A percentile compares a stretch with the other conserved stretches of the same genome.
Conservation (phyloP, 225 moss, liverwort and hornwort species). For the Rhytidiadelphus loreus region DNA sequence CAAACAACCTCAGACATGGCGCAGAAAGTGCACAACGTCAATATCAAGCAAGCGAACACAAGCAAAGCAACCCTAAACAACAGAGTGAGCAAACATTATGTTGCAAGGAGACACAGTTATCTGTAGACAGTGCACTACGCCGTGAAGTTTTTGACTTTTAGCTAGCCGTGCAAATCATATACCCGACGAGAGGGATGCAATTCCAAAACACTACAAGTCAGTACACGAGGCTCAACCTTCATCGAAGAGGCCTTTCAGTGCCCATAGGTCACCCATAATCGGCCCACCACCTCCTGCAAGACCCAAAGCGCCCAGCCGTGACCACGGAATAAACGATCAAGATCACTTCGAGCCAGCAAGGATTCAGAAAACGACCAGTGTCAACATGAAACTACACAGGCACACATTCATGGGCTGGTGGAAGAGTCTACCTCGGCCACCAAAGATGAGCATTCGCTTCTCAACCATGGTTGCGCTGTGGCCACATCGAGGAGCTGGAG, state of each 20-base stretch:
- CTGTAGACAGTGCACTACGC: not conserved
- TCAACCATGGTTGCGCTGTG: constrained; percentile 98
- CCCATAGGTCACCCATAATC: constrained; percentile 98
- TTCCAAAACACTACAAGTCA: not conserved
- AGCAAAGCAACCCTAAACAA: not conserved
- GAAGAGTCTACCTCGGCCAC: constrained; percentile 72
- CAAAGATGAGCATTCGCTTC: constrained; percentile 98
- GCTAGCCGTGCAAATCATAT: not conserved
- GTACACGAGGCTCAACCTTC: constrained; percentile 47
- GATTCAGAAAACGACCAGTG: not conserved
- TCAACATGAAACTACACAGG: not conserved
- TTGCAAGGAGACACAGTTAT: not conserved
- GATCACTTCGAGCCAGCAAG: not conserved
- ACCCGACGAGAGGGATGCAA: not conserved
- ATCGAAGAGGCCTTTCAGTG: constrained; percentile 94
- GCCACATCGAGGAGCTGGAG: constrained; percentile 91
- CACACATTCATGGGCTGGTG: not conserved
- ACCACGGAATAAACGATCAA: not conserved
- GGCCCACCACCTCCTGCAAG: constrained; percentile 91
- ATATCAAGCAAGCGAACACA: not conserved
- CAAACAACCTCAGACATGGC: constrained; percentile 1
- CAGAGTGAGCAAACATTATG: not conserved
- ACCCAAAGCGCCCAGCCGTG: not conserved
- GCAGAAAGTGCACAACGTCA: not conserved
- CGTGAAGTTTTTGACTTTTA: not conserved